Base-by-base conservation (phyloP, 2,329 filamentous ascomycete genomes). In the Claviceps digitariae region DNA sequence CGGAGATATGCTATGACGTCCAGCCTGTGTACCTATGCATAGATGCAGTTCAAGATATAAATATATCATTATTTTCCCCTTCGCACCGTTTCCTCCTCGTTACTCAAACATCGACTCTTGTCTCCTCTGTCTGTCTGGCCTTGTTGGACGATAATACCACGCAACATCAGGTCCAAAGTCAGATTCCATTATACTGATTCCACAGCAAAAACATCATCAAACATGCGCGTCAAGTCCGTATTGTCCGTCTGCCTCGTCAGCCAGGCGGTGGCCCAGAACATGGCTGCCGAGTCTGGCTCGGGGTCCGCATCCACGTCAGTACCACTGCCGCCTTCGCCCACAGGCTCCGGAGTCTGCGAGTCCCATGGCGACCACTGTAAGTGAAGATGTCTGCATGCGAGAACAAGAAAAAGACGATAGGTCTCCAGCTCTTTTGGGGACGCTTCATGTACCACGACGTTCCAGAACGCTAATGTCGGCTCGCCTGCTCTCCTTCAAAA, bases 261-360 rank as follows among this genome's bases (percentile, higher is more conserved):
- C 49, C 52, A 56, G 52, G 54, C 51, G 38, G 47, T 50, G 8
- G 56, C 51, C 38, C 55, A 55, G 51, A 45, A 47, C 21, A 53
- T 21, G 12, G 41, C 41, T 2, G 13, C 38, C 2, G 41, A n/a
- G 15, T 23, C 52, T 21, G 12, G 27, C 31, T 40, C 50, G 15
- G n/a, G 47, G 5, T 45, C 51, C 27, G 27, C 38, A 10, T 43
- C 44, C 34, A n/a, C n/a, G n/a, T n/a, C 27, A 29, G 8, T 29
- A 50, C 50, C 49, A n/a, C 31, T 58, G 52, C 56, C 55, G 9
- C 59, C 57, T 25, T 60, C 59, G 25, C 59, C 58, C 3, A 59
- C 57, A 0, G 53, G 52, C 4, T 58, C 56, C 9, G 54, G 56
- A 34, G 27, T 48, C 38, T 60, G 58, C 52, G 52, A 55, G 45